Base-by-base conservation (phyloP, 164 flowering plant genomes). In the Stephania japonica region DNA sequence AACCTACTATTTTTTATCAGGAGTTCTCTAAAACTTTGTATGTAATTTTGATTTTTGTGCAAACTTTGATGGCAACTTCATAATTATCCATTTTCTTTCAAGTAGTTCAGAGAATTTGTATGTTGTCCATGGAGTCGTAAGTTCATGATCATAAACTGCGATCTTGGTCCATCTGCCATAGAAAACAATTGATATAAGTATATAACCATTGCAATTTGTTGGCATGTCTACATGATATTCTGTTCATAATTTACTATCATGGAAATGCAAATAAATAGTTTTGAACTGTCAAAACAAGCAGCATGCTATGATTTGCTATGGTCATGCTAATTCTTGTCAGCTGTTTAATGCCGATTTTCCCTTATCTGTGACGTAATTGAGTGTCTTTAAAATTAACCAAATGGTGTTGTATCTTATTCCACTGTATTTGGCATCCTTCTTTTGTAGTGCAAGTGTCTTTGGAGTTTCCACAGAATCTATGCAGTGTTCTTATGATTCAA, bases 381-480 rank as follows among this genome's bases (percentile, higher is more conserved):
- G 24, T 42, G 38, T 23, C 38, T 18, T 10, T 16, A 19, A 25
- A 13, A 12, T 64, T 42, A 11, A 21, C 14, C 18, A 21, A 4
- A 18, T 41, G 21, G 62, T 63, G n/a, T 42, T 47, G 12, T 47
- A 7, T 47, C 16, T 7, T 3, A 47, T 47, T 16, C 53, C 53
- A 11, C 53, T 44, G 23, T 21, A 26, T 38, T 42, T 12, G 32
- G 42, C 53, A 14, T 75, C 41, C 64, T 53, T 78, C 42, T 69
- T 78, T 21, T 85, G 82, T 71, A 94, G 97, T 82, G 80, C 95
- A 59, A 88, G 76, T 67, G 97, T 94, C 25, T 94, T 94, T 83
- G 98, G 98, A 70, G 98, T 92, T 70, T 91, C 94, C 2, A 91
- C 95, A 18, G 92, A 91, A 77, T 94, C 98, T 16, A 94, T 94